These are phyloP conservation scores for Fusarium sp. DNA, from an alignment of 2,329 filamentous ascomycete species.

Conservation along the genomic window DNA sequence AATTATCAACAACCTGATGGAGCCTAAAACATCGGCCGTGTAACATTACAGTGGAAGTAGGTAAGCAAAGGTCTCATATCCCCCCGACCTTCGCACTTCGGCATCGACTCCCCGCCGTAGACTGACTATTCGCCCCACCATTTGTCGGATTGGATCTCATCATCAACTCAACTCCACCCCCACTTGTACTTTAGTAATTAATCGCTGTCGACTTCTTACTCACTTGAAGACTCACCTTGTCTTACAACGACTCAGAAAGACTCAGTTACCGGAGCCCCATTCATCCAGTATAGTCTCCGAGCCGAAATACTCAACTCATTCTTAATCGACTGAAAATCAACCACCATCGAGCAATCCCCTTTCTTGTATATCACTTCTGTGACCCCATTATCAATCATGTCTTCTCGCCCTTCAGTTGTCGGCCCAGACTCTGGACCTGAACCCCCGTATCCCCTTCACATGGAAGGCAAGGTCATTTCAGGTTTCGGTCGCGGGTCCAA, in stretches of 20 bases:
- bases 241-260: neutral
- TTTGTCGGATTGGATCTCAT: slow-evolving; percentile 29
- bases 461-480: slow-evolving; percentile 89
- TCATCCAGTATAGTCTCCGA: neutral
- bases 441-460: slow-evolving; percentile 82
- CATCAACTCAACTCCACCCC: slow-evolving; percentile 24
- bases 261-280: neutral
- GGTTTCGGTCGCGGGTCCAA: slow-evolving; percentile 95
- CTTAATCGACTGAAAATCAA: neutral
- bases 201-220: slow-evolving; percentile 20
- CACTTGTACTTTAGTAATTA: slow-evolving; percentile 21
- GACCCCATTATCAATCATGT: slow-evolving; percentile 40
- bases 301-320: neutral
- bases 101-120: slow-evolving; percentile 27
- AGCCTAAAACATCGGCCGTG: neutral
- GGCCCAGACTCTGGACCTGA: slow-evolving; percentile 80
- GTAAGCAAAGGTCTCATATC: slow-evolving; percentile 30
- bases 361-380: neutral
- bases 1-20: neutral
- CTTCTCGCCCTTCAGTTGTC: slow-evolving; percentile 73
- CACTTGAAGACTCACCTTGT: slow-evolving; percentile 1
- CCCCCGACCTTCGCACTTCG: slow-evolving; percentile 28
- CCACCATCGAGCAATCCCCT: neutral
- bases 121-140: slow-evolving; percentile 26
- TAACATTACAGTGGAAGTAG: neutral